Evolutionary conservation across 2,329 filamentous ascomycete genomes (phyloP).

Genomic region (Mariannaea elegans): DNA sequence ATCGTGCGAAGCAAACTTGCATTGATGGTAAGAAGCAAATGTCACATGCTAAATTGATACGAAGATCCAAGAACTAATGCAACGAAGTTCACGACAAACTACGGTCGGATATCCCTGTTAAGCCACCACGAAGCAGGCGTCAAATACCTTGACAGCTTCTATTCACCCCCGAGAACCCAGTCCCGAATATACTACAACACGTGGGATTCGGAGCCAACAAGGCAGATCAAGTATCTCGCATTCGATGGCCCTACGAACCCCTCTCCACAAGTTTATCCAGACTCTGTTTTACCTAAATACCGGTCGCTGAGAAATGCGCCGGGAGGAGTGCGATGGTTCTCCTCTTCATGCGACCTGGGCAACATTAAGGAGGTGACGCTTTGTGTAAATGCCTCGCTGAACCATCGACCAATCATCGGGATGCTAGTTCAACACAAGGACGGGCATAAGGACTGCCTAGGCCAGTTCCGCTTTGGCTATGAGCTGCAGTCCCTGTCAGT

Average conservation of each 20-base stretch:
- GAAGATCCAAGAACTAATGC: too few relatives aligned
- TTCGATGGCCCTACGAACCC: not conserved
- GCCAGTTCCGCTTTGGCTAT: not conserved
- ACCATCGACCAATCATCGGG: not conserved
- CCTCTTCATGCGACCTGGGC: not conserved
- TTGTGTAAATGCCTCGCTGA: not conserved
- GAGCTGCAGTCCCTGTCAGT: not conserved
- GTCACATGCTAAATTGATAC: not conserved
- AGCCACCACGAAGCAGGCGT: not conserved
- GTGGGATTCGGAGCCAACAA: not conserved
- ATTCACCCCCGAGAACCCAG: not conserved
- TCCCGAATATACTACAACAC: not conserved
- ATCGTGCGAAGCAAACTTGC: too few relatives aligned
- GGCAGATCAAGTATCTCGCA: not conserved
- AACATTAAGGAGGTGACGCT: not conserved
- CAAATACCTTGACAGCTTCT: not conserved
- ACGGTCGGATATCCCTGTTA: not conserved
- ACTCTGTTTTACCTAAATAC: not conserved
- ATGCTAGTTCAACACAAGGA: not conserved
- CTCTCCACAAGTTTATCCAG: not conserved
- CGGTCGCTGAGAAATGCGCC: not conserved
- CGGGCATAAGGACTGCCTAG: not conserved
- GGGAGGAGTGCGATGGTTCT: not conserved
- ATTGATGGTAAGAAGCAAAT: not conserved
- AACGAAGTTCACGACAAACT: not conserved